Base-by-base conservation (phyloP, 345 rosid genomes). In the Microthlaspi erraticum region DNA sequence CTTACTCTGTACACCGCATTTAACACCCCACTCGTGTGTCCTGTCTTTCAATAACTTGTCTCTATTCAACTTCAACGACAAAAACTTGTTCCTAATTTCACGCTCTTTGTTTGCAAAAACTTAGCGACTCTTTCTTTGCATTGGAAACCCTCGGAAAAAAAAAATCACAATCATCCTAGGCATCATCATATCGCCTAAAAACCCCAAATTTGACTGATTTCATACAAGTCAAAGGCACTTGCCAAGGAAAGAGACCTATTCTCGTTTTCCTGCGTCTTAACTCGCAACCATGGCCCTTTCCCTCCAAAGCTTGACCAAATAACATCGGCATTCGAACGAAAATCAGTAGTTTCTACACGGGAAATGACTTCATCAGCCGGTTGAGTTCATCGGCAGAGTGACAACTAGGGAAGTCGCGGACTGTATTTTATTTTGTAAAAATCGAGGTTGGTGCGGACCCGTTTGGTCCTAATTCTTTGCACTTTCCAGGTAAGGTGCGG, bases 21-120 rank as follows among this genome's bases (percentile, higher is more conserved):
- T 36, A 75, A 60, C 64, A 68, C 78, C 74, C 73, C 78, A 75
- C 78, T 75, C 70, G 78, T 74, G 78, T 75, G 74, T 61, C 78
- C 29, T 61, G 73, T 74, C 73, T 59, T 74, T 74, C 56, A 74
- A 51, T 66, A 32, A 41, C 23, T 60, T 66, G 68, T 74, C 68
- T 58, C 56, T 39, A 74, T 59, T 66, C 62, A 58, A 5, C 7
- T 74, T 74, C 45, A 41, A 66, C 67, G 72, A 74, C 78, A 75
- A 68, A 61, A 53, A 36, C 68, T 36, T 36, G 32, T 61, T 53
- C 78, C 74, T 75, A 34, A 60, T 53, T 75, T 61, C 36, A 75
- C 78, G 78, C 69, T 60, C 54, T 59, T 39, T 74, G 72, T 66
- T 58, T 39, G 46, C 60, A 1, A 32, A 16, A 34, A 14, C 50